Base-by-base conservation (phyloP, 768 basidiomycete genomes). In the Polyporus arcularius region DNA sequence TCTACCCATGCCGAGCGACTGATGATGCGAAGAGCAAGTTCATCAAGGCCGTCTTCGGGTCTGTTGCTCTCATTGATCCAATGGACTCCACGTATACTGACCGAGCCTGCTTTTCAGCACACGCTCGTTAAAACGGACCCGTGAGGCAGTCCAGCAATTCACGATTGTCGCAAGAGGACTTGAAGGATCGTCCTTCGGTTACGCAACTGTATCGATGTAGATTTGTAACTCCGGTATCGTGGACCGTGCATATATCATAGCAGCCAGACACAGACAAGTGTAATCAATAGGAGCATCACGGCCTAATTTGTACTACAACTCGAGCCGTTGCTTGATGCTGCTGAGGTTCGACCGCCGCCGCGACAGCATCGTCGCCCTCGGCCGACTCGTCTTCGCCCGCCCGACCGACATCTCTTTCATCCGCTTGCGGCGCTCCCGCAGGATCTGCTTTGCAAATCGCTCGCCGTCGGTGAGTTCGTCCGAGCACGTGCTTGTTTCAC, bases 101-200 rank as follows among this genome's bases (percentile, higher is more conserved):
- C 21, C 21, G 35, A 11, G 11, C 35, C 7, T 35, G 11, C 35
- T 11, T 7, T 57, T 38, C 56, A 90, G 90, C 30, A 86, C 91
- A 39, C 82, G 90, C 43, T 89, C 89, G 16, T 75, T 85, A 2
- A 89, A 87, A 70, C 82, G 80, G 65, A 92, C 87, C 39, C 79
- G 89, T 63, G 93, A 94, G 41, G 93, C 94, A 0, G 87, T 92
- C 11, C 87, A 94, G 65, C 91, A 96, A 63, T 95, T 96, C 72
- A 88, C 89, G 1, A 79, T 96, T 0, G 82, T 96, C 18, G 89
- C 92, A 11, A 76, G 94, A 68, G 94, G 94, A 2, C 73, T 95
- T 58, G 92, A 92, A 65, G 91, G 89, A 8, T 89, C 92, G 9
- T 87, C 84, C 61, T 96, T 95, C 72, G 94, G 94, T 8, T 93